phyloP scores from a whole-genome alignment of 164 flowering plant genomes.

The Aristolochia californica region DNA sequence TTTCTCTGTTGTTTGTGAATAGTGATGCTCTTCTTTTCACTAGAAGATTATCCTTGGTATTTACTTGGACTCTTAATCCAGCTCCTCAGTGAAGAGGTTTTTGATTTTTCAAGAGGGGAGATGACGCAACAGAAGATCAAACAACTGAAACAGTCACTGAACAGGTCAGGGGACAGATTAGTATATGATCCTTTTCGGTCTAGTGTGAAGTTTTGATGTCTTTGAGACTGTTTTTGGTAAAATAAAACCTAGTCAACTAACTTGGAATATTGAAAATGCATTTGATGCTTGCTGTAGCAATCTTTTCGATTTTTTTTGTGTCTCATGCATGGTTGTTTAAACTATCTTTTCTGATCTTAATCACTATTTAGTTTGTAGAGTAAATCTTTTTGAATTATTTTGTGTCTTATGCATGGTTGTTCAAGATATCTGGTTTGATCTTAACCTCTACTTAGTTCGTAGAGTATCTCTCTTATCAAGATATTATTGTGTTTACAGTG shows the following conservation, averaged over 20 bases:
- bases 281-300: neutral
- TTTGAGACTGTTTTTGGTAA: neutral
- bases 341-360: too few species aligned
- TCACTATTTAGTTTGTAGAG: too few species aligned
- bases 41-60: too few species aligned
- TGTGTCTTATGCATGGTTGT: too few species aligned
- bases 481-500: constrained; percentile 39
- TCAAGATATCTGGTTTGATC: too few species aligned
- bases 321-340: too few species aligned
- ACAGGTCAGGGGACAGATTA: constrained; percentile 44
- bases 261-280: neutral
- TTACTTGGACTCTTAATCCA: constrained; percentile 12
- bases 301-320: too few species aligned
- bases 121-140: constrained; percentile 98
- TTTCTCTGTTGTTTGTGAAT: too few species aligned
- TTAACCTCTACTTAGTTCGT: neutral
- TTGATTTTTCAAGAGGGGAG: constrained; percentile 98
- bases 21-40: neutral
- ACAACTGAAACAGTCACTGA: constrained; percentile 88
- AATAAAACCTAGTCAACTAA: neutral
- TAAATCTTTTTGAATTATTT: too few species aligned
- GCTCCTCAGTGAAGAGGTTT: constrained; percentile 98
- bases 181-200: neutral
- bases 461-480: neutral
- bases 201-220: neutral